Conservation (phyloP, 305 asterid genomes). For the Plantago coronopus region DNA sequence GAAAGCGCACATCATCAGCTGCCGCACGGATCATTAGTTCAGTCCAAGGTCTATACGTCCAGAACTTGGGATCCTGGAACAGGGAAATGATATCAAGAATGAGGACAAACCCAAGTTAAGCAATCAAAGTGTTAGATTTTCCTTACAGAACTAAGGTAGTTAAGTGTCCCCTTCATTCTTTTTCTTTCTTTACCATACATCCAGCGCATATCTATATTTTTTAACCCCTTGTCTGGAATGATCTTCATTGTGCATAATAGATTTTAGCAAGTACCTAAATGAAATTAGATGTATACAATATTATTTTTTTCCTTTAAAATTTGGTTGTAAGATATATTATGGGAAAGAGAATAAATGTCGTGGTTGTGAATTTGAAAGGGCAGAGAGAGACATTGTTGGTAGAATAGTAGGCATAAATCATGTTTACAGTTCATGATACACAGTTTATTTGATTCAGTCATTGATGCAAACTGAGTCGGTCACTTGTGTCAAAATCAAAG, state of each 20-base stretch:
- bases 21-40: conserved; percentile 93
- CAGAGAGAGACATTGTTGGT: neutral
- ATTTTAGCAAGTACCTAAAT: neutral
- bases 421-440: no score
- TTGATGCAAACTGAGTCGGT: neutral
- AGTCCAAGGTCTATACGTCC: conserved; percentile 86
- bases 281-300: neutral
- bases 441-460: neutral
- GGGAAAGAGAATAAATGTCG: neutral
- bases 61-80: conserved; percentile 83
- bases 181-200: neutral
- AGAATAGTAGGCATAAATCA: no score
- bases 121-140: no score
- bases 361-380: neutral
- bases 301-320: neutral
- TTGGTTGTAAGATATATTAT: neutral
- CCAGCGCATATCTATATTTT: neutral
- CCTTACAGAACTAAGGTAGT: conserved; percentile 7
- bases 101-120: conserved; percentile 8
- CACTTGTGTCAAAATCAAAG: no score
- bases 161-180: neutral
- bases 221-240: neutral
- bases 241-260: neutral
- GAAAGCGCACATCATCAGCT: conserved; percentile 97
- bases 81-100: conserved; percentile 25